Base-by-base conservation (phyloP, 148 eudicot genomes). In the Vaccinium myrtillus region DNA sequence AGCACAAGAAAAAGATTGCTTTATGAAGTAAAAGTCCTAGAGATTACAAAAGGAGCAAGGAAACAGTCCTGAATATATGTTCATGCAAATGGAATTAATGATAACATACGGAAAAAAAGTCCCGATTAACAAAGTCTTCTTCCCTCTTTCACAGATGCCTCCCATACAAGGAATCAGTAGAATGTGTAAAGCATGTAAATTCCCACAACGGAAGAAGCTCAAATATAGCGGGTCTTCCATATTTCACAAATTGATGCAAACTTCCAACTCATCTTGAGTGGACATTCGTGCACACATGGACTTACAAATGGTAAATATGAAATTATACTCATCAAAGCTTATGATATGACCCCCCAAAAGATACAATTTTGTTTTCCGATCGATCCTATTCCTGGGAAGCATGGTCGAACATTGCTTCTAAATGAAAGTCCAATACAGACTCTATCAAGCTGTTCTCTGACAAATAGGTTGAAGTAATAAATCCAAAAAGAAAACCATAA, bases 281-380 rank as follows among this genome's bases (percentile, higher is more conserved):
- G 49, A 8, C 5, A 43, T 75, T 75, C 50, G 32, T 3, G 14
- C 78, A 43, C 56, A 77, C 13, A n/a, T n/a, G 63, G 8, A 1
- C 63, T 18, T 21, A 19, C 23, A 59, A 5, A 59, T 19, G 70
- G 30, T 9, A 65, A 23, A 65, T 11, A 65, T 63, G 14, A 65
- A 13, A 65, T 23, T 65, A 23, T 23, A 65, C 23, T 9, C 5
- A 5, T 23, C 9, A n/a, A 18, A 77, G 23, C 13, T 39, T 48
- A 46, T 77, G 36, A 5, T 78, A 53, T 14, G 81, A 78, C 46
- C 49, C 25, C 65, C 14, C 6, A 78, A 78, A 78, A 78, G 46
- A n/a, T 6, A 19, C 19, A 67, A 21, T n/a, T 63, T 46, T 5
- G 4, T 46, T 23, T 11, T 25, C 55, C 1, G 13, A 18, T 4